phyloP scores from a whole-genome alignment of 441 rosid genomes.

The Aleurites moluccanus region DNA sequence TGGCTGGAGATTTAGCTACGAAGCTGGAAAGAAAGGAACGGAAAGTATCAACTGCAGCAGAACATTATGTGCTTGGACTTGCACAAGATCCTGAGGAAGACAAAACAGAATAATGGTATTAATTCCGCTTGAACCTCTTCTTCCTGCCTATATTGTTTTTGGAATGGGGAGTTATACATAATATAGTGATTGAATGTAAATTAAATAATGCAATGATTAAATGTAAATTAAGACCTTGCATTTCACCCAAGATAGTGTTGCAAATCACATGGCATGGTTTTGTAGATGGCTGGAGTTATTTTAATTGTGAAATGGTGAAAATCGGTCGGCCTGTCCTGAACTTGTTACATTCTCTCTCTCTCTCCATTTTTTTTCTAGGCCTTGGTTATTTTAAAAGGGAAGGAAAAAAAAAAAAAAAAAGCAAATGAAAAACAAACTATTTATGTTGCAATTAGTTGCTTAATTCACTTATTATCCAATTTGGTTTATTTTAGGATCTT shows the following conservation, averaged over 20 bases:
- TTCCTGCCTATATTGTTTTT: background rate
- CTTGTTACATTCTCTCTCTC: too few species aligned
- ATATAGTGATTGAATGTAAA: background rate
- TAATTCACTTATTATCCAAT: too few species aligned
- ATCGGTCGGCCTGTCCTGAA: too few species aligned
- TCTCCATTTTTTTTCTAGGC: too few species aligned
- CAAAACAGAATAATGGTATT: background rate
- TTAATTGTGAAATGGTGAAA: background rate
- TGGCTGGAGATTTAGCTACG: slow-evolving; percentile 2
- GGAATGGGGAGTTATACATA: background rate
- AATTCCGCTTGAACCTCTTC: background rate
- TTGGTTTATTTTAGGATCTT: too few species aligned
- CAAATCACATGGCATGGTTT: background rate
- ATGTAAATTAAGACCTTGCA: background rate
- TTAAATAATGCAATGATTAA: background rate
- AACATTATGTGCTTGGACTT: slow-evolving; percentile 1
- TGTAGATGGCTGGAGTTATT: background rate
- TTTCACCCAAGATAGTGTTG: background rate
- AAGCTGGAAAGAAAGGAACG: slow-evolving; percentile 16
- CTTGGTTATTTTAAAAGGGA: too few species aligned
- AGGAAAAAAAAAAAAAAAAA: too few species aligned
- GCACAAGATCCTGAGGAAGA: background rate
- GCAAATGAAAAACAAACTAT: too few species aligned
- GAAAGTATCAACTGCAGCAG: background rate
- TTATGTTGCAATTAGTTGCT: too few species aligned